Evolutionary conservation across 768 basidiomycete species (phyloP).

Genomic region (Leccinellum rugosiceps): DNA sequence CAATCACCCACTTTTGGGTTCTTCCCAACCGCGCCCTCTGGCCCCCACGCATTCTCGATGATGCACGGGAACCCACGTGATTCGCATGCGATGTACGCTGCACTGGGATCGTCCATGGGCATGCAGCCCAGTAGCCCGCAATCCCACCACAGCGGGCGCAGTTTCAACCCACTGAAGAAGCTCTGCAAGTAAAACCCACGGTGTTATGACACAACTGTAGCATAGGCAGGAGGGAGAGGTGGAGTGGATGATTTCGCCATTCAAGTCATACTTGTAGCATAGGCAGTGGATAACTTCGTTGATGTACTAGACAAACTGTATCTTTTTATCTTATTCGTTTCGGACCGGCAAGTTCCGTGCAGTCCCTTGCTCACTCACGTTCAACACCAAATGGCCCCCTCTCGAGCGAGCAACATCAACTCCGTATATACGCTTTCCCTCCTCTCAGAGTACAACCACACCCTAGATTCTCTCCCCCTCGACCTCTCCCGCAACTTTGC

Average conservation of each 20-base stretch:
- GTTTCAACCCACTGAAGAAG: conserved; percentile 34
- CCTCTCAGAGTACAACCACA: conserved; percentile 83
- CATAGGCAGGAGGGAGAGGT: conserved; percentile 14
- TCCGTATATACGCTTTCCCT: conserved; percentile 64
- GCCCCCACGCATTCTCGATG: conserved; percentile 54
- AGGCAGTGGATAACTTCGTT: too few species aligned
- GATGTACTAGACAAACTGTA: conserved; percentile 28
- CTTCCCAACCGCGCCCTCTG: conserved; percentile 53
- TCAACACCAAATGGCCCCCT: conserved; percentile 34
- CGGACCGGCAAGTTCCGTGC: conserved; percentile 32
- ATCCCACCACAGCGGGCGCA: conserved; percentile 21
- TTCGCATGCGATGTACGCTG: conserved; percentile 55
- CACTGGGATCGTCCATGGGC: conserved; percentile 37
- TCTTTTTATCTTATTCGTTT: not conserved
- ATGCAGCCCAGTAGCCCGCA: conserved; percentile 22
- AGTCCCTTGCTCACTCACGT: not conserved
- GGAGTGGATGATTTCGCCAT: not conserved
- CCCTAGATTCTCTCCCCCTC: conserved; percentile 88
- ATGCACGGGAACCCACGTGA: conserved; percentile 63
- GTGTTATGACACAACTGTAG: conserved; percentile 19
- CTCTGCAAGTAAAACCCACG: conserved; percentile 28
- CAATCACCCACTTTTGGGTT: conserved; percentile 56
- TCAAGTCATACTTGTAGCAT: too few species aligned
- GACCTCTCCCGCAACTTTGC: conserved; percentile 94
- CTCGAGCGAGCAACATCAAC: conserved; percentile 35